Conservation (phyloP, 2,329 filamentous ascomycete genomes). For the Colletotrichum plurivorum region DNA sequence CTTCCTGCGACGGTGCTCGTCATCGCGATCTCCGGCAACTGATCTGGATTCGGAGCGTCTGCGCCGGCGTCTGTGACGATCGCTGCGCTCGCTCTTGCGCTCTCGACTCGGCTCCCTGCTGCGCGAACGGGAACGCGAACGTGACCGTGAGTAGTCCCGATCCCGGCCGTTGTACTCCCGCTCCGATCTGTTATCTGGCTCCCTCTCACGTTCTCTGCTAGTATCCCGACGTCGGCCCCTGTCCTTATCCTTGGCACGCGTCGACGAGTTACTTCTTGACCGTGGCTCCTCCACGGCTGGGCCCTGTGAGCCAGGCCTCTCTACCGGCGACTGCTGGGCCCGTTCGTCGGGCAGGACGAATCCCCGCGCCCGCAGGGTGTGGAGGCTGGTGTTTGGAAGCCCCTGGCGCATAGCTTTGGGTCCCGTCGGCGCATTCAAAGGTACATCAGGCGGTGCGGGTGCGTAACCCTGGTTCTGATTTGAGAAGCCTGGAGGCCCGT, state of each 20-base stretch:
- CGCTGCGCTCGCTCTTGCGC: slow-evolving; percentile 59
- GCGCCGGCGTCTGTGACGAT: slow-evolving; percentile 60
- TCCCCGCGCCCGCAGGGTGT: slow-evolving; percentile 71
- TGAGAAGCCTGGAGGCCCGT: slow-evolving; percentile 34
- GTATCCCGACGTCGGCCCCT: slow-evolving; percentile 50
- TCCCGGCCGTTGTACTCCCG: slow-evolving; percentile 41
- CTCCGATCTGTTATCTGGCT: slow-evolving; percentile 46
- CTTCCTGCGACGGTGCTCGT: slow-evolving; percentile 65
- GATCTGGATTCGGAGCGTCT: slow-evolving; percentile 68
- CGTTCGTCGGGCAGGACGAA: slow-evolving; percentile 60
- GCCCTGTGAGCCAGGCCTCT: slow-evolving; percentile 49
- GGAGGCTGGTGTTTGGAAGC: slow-evolving; percentile 83
- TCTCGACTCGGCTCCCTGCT: slow-evolving; percentile 58
- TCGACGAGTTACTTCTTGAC: slow-evolving; percentile 65
- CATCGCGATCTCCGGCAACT: slow-evolving; percentile 56
- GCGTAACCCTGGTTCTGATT: slow-evolving; percentile 47
- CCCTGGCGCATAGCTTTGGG: slow-evolving; percentile 96
- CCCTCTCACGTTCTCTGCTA: slow-evolving; percentile 51
- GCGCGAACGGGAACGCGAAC: slow-evolving; percentile 48
- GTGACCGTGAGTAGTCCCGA: slow-evolving; percentile 50
- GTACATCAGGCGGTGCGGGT: slow-evolving; percentile 57
- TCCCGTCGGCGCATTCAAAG: slow-evolving; percentile 86
- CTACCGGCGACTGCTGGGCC: slow-evolving; percentile 42
- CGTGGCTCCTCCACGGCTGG: slow-evolving; percentile 51
- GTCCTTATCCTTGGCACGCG: slow-evolving; percentile 54